Evolutionary conservation across 2,329 filamentous ascomycete species (phyloP).

Genomic region (Davidsoniella australis): DNA sequence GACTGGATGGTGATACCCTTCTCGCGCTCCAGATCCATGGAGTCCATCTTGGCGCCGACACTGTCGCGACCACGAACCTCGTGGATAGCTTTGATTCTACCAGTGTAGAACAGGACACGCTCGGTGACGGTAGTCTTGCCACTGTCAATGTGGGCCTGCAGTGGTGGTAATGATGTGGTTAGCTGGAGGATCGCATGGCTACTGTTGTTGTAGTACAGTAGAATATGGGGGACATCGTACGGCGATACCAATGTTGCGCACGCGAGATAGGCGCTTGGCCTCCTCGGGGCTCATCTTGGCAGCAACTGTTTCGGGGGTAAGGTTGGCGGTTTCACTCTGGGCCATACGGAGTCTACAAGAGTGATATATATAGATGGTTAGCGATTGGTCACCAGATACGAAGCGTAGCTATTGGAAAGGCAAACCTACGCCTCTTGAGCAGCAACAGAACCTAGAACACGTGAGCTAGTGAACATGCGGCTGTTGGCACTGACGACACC

Average conservation of each 20-base stretch:
- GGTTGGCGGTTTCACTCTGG: conserved; percentile 32
- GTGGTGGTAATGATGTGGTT: not conserved
- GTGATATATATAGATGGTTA: not conserved
- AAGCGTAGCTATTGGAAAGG: not conserved
- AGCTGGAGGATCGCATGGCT: not conserved
- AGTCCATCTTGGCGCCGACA: conserved; percentile 98
- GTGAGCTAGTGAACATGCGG: conserved; percentile 11
- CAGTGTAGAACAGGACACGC: conserved; percentile 94
- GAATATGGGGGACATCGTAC: conserved; percentile 30
- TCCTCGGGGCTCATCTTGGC: conserved; percentile 70
- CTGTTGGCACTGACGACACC: not conserved
- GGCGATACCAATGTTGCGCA: conserved; percentile 96
- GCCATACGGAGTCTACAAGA: conserved; percentile 27
- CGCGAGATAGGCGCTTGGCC: conserved; percentile 56
- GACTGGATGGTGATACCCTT: conserved; percentile 96
- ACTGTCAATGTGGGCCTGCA: conserved; percentile 87
- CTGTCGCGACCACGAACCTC: conserved; percentile 90
- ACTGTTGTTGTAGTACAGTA: not conserved
- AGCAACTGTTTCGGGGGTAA: conserved; percentile 46
- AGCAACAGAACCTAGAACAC: conserved; percentile 17
- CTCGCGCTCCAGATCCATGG: conserved; percentile 90
- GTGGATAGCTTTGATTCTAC: conserved; percentile 90
- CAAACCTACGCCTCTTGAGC: conserved; percentile 26
- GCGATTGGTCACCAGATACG: not conserved
- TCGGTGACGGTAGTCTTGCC: conserved; percentile 96